Evolutionary conservation across 2,329 filamentous ascomycete genomes (phyloP).

Genomic region (Botrytis medusae): DNA sequence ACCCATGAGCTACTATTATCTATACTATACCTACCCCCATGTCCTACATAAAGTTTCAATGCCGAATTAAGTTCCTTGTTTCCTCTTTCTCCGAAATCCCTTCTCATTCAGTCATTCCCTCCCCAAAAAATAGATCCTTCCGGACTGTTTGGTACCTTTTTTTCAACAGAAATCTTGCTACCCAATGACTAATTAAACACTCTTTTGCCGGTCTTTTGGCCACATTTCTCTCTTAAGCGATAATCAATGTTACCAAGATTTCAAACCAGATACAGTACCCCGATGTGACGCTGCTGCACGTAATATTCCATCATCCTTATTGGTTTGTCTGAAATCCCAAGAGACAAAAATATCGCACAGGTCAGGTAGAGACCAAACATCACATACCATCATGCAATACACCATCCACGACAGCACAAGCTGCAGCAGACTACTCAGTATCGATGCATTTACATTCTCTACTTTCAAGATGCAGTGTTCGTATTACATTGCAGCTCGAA

Average conservation of each 20-base stretch:
- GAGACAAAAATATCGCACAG: slow-evolving; percentile 12
- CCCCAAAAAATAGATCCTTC: background rate
- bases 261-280: slow-evolving; percentile 3
- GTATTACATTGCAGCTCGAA: slow-evolving; percentile 1
- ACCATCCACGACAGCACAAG: background rate
- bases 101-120: background rate
- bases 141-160: background rate
- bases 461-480: background rate
- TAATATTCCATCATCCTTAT: slow-evolving; percentile 18
- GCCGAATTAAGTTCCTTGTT: background rate
- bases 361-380: slow-evolving; percentile 19
- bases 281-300: slow-evolving; percentile 21
- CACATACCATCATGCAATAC: slow-evolving; percentile 6
- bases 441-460: background rate
- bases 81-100: background rate
- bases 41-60: background rate
- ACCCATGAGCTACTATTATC: background rate
- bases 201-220: background rate
- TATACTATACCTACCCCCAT: background rate
- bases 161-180: background rate
- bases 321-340: slow-evolving; percentile 6
- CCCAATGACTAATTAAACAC: background rate
- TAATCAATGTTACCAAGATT: slow-evolving; percentile 10
- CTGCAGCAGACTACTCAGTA: background rate
- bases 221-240: background rate